Evolutionary conservation across 2,329 filamentous ascomycete genomes (phyloP), one percentile per base, ranked within the genome.

Genomic region (Boeremia lycopersici): DNA sequence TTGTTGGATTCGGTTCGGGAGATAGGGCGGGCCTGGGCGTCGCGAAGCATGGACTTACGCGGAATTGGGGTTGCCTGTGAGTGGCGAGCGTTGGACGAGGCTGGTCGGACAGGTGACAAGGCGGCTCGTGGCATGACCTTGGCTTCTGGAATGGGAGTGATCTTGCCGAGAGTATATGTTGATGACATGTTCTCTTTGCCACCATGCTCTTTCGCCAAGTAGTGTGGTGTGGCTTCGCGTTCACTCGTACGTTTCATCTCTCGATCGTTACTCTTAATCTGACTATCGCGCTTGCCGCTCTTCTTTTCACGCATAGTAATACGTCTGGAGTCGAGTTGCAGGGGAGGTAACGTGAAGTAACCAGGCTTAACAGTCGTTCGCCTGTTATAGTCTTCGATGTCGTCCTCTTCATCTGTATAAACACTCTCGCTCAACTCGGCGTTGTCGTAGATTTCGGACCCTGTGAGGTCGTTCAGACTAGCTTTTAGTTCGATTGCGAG

Each of bases 151-250:
- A 47, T 33, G 48, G 48, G 44, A 23, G 48, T 47, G 33, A 46
- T 58, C 13, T 58, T 57, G 34, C 54, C 48, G 5, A 70, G 43
- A 23, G 42, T 67, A 49, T 71, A 67, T 2, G 55, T 61, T 10
- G 68, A 68, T 8, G 65, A 64, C 15, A 59, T 43, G 49, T 72
- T 71, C 42, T 73, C 70, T 39, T 71, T 73, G 1, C 69, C 70
- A n/a, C 67, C 62, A 35, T 72, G 68, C 38, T 72, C 67, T 11
- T 53, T 51, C 2, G 53, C 44, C 7, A 63, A 47, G 33, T 64
- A 60, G 38, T 62, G 68, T 13, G 68, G 67, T 9, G 68, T 71
- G 4, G 67, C 62, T 29, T 73, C 68, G 31, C 67, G 63, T 49
- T 69, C 60, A 46, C 59, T 69, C 12, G 58, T 62, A 8, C 60